Evolutionary conservation across 805 yeast species (phyloP), one percentile per base, ranked within the genome.

Genomic region (Priceomyces castillae): DNA sequence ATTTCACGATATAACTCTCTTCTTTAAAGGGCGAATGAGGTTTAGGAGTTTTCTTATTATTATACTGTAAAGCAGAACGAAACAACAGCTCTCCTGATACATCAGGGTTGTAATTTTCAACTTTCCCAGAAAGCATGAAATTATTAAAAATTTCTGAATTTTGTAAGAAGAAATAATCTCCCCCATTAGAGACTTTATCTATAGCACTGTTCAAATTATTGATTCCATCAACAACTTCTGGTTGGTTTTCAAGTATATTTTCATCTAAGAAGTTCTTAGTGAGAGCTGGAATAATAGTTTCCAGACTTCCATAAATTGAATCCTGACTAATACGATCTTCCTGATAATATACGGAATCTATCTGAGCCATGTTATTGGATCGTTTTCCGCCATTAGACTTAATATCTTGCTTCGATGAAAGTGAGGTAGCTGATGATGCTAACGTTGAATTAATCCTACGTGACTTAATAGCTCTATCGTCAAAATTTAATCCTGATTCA

Each of bases 141-240:
- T 53, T 53, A 40, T 54, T 56, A 50, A 63, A 57, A 3, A 65
- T 48, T 31, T 52, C 65, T 0, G 64, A 58, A 36, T 56, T 61
- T 31, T 59, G 60, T 12, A 61, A 47, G 19, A 54, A 53, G 44
- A 63, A 51, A 22, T 49, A 56, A 20, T 54, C 52, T 11, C 60
- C 59, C 2, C 63, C 65, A 30, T 54, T 55, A 3, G 59, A 53
- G 5, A 59, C 49, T 18, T 53, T 53, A 26, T 60, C 64, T 14
- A 64, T 40, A 1, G 64, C 59, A 37, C 51, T 45, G 4, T 64
- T 55, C 17, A 62, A 40, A 30, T 52, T 48, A 34, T 57, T 61
- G 6, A 64, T 52, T 0, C 69, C 67, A 30, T 51, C 53, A 3
- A 58, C 48, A n/a, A 62, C 35, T 4, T 46, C 60, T 2, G 60